Percentiles rank a stretch among this genome's conserved stretches.
Evolutionary conservation across 2,329 filamentous ascomycete genomes (phyloP).

Genomic region (Scedosporium aurantiacum): DNA sequence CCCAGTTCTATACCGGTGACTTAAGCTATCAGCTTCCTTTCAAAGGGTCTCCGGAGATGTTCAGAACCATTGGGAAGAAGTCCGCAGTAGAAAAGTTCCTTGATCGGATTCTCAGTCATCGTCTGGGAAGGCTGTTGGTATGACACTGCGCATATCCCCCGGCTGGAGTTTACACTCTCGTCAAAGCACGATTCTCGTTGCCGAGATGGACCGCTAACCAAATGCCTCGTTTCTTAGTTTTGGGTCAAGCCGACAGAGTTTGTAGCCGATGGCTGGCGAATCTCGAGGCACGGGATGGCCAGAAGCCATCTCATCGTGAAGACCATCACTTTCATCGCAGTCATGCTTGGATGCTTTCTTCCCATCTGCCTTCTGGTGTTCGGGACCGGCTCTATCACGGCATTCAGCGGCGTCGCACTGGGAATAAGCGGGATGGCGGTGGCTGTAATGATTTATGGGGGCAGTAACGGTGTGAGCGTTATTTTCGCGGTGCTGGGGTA

Average conservation of each 20-base stretch:
- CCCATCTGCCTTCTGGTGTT: not conserved
- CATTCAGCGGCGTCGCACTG: not conserved
- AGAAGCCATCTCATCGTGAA: not conserved
- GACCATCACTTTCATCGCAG: not conserved
- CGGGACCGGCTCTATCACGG: not conserved
- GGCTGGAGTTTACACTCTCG: not conserved
- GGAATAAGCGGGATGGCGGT: not conserved
- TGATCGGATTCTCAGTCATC: not conserved
- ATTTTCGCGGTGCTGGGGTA: not conserved
- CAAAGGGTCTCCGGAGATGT: not conserved
- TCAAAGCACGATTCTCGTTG: no score
- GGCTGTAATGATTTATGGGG: not conserved
- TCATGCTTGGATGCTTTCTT: not conserved
- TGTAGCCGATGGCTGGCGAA: not conserved
- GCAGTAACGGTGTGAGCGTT: not conserved
- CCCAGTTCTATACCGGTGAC: not conserved
- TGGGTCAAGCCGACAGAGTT: not conserved
- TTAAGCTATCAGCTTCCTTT: not conserved
- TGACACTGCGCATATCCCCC: not conserved
- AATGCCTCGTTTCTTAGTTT: not conserved
- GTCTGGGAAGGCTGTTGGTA: not conserved
- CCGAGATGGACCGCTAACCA: not conserved
- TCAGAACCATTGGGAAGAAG: not conserved
- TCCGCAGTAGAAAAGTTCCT: not conserved
- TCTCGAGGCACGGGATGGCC: not conserved